phyloP scores from a whole-genome alignment of 192 early-diverging fungal genomes.

The Phlyctochytrium bullatum region DNA sequence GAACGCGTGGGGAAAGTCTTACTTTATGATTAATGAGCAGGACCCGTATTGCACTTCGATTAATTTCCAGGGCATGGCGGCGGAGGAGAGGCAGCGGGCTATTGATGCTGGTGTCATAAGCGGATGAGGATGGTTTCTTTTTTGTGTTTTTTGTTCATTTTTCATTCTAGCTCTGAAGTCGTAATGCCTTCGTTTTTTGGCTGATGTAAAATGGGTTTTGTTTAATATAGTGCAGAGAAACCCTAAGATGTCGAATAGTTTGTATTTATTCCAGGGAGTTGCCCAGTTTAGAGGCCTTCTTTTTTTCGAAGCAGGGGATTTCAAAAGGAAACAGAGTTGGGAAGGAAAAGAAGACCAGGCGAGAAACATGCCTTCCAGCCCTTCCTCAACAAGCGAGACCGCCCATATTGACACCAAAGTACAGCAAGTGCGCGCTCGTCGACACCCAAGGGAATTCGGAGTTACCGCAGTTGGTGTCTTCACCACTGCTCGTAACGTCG shows the following conservation, averaged over 20 bases:
- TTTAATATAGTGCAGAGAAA: too few relatives aligned
- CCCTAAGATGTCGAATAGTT: too few relatives aligned
- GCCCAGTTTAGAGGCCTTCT: too few relatives aligned
- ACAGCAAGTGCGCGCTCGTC: neutral
- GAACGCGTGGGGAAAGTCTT: neutral
- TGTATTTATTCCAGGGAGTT: too few relatives aligned
- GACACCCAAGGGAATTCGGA: neutral
- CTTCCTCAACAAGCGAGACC: neutral
- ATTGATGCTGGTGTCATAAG: neutral
- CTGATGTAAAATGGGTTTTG: too few relatives aligned
- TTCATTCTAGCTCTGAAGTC: neutral
- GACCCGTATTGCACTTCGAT: constrained; percentile 3
- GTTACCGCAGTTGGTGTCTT: neutral
- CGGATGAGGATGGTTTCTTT: neutral
- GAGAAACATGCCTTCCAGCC: too few relatives aligned
- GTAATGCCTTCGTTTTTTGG: too few relatives aligned
- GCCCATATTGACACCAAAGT: neutral
- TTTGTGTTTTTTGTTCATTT: neutral
- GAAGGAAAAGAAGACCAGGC: too few relatives aligned
- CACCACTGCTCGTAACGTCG: neutral
- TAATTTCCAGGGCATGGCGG: neutral
- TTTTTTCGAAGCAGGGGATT: too few relatives aligned
- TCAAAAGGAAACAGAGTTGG: too few relatives aligned
- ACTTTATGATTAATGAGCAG: neutral
- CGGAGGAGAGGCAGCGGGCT: neutral